These are phyloP conservation scores for Ascochyta pisi DNA, from an alignment of 2,329 filamentous ascomycete genomes.

Conservation along the genomic window DNA sequence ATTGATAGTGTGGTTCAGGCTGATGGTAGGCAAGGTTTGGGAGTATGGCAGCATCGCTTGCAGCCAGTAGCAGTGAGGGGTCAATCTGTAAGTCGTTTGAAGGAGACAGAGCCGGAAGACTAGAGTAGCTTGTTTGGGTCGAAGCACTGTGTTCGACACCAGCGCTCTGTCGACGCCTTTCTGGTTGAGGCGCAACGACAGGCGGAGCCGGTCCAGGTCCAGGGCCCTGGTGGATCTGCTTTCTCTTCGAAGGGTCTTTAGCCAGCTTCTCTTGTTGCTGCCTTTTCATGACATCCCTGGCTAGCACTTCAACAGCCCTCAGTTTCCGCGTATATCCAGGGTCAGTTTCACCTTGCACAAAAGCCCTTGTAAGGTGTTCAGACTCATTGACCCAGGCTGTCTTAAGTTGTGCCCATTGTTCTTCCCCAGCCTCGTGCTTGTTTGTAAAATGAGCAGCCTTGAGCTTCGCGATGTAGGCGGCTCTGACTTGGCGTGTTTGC, in stretches of 20 bases:
- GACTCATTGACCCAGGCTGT: conserved; percentile 69
- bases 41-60: conserved; percentile 55
- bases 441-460: conserved; percentile 71
- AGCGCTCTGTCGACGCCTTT: conserved; percentile 37
- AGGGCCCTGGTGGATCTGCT: conserved; percentile 48
- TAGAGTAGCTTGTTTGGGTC: conserved; percentile 21
- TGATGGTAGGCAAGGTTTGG: conserved; percentile 30
- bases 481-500: conserved; percentile 69
- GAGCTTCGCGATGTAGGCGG: conserved; percentile 70
- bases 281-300: conserved; percentile 79
- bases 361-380: conserved; percentile 61
- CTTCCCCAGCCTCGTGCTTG: conserved; percentile 74
- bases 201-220: conserved; percentile 52
- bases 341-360: conserved; percentile 61
- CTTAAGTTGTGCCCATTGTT: conserved; percentile 75
- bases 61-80: conserved; percentile 66
- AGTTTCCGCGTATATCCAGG: conserved; percentile 63
- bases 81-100: conserved; percentile 67
- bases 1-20: conserved; percentile 19
- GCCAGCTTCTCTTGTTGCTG: conserved; percentile 71
- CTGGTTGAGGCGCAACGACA: conserved; percentile 25
- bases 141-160: conserved; percentile 7
- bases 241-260: conserved; percentile 58
- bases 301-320: conserved; percentile 73
- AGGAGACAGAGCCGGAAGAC: conserved; percentile 32